Evolutionary conservation across 2,329 filamentous ascomycete genomes (phyloP).

Genomic region (Blastomyces silverae): DNA sequence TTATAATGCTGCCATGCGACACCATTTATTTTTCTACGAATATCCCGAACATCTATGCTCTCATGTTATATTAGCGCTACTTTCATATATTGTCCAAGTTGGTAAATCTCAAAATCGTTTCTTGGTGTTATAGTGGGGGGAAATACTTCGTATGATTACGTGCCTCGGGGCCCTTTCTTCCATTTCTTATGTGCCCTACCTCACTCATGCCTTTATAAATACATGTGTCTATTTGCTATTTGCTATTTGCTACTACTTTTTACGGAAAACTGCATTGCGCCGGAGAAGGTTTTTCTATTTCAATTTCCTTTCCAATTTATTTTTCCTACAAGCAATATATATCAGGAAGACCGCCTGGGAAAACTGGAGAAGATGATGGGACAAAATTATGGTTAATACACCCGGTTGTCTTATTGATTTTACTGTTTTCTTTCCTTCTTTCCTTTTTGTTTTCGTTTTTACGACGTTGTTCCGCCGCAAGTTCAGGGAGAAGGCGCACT

Average conservation of each 20-base stretch:
- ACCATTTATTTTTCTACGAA: neutral
- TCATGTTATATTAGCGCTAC: neutral
- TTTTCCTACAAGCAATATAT: neutral
- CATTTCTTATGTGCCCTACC: neutral
- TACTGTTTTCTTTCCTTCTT: neutral
- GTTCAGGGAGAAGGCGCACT: neutral
- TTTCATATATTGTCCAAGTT: neutral
- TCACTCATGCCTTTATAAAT: neutral
- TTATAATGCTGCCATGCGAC: neutral
- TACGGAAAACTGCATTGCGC: constrained; percentile 4
- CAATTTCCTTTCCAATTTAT: neutral
- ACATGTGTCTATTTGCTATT: neutral
- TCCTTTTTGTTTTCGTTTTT: neutral
- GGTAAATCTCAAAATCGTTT: neutral
- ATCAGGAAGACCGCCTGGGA: neutral
- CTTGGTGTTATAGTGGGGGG: neutral
- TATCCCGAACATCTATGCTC: neutral
- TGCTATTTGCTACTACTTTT: neutral
- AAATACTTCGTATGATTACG: neutral
- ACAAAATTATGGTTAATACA: neutral
- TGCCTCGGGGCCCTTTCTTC: neutral
- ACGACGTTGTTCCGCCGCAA: neutral
- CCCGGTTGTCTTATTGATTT: neutral
- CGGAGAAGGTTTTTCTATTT: constrained; percentile 4
- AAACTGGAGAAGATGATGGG: neutral